A percentile compares a stretch with the other conserved stretches of the same genome.
These are phyloP conservation scores for Tinospora cordifolia DNA, from an alignment of 164 flowering plant genomes.

Conservation along the genomic window DNA sequence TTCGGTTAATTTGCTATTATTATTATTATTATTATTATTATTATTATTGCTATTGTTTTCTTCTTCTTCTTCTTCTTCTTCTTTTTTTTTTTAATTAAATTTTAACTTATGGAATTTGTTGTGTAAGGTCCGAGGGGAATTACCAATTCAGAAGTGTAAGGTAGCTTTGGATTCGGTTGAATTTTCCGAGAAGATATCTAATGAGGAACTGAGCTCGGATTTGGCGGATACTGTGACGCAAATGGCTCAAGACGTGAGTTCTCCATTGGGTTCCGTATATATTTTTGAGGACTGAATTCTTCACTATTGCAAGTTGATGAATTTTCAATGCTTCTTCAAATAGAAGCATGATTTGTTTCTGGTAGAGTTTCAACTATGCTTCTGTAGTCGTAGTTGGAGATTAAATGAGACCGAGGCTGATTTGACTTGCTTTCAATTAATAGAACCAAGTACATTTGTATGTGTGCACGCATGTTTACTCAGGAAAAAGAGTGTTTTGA, in stretches of 20 bases:
- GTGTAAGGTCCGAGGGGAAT: constrained; percentile 68
- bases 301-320: not conserved
- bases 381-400: not conserved
- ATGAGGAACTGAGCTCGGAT: constrained; percentile 51
- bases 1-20: not conserved
- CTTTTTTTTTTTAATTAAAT: not conserved
- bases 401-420: too few species aligned
- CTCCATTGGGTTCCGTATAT: not conserved
- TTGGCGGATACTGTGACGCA: constrained; percentile 83
- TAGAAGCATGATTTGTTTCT: not conserved
- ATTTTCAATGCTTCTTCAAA: not conserved
- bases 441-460: too few species aligned
- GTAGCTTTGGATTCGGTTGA: constrained; percentile 60
- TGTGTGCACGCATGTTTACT: too few species aligned
- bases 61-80: not conserved
- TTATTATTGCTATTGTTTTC: too few species aligned
- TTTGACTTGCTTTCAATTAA: too few species aligned
- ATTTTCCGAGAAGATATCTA: constrained; percentile 42
- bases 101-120: not conserved
- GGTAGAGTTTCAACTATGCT: not conserved
- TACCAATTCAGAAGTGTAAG: constrained; percentile 77
- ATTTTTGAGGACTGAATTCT: not conserved
- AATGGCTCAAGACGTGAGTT: constrained; percentile 88
- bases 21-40: too few species aligned
- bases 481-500: too few species aligned